phyloP scores from a whole-genome alignment of 2,329 filamentous ascomycete genomes.

The Chaetothyriales sp. region DNA sequence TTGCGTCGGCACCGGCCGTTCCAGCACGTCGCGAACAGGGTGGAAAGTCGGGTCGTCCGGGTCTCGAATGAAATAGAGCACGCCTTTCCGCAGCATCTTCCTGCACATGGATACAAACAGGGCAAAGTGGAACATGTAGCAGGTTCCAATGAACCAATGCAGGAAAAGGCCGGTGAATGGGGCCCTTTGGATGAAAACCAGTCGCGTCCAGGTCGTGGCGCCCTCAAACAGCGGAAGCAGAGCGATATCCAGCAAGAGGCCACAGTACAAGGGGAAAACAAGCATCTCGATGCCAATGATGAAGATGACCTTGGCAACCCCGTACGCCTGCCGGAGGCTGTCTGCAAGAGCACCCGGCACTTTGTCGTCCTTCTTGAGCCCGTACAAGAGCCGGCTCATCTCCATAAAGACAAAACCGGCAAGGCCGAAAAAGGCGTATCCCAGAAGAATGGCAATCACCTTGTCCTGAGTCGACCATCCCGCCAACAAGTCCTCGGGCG shows the following conservation, averaged over 20 bases:
- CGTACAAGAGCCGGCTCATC: constrained; percentile 55
- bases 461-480: constrained; percentile 58
- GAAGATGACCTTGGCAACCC: constrained; percentile 92
- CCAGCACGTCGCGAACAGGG: constrained; percentile 88
- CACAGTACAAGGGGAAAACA: constrained; percentile 89
- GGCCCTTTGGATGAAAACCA: constrained; percentile 63
- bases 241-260: constrained; percentile 74
- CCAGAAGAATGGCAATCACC: constrained; percentile 60
- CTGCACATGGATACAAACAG: constrained; percentile 98
- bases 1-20: constrained; percentile 82
- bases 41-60: constrained; percentile 98
- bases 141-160: constrained; percentile 97
- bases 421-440: constrained; percentile 65
- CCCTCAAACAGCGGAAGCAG: constrained; percentile 78
- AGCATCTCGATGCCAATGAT: constrained; percentile 99
- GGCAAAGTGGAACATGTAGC: constrained; percentile 99
- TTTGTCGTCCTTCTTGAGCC: constrained; percentile 39
- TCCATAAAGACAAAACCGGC: constrained; percentile 68
- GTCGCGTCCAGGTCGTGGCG: constrained; percentile 61
- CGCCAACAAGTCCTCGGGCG: constrained; percentile 38
- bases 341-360: constrained; percentile 69
- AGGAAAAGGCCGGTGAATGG: constrained; percentile 89
- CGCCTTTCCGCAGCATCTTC: constrained; percentile 89
- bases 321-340: constrained; percentile 78
- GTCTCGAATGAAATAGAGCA: constrained; percentile 95